Percentiles rank a stretch among this genome's conserved stretches.
These are phyloP conservation scores for Bryoglossum gracile DNA, from an alignment of 495 filamentous ascomycete genomes.

Conservation along the genomic window DNA sequence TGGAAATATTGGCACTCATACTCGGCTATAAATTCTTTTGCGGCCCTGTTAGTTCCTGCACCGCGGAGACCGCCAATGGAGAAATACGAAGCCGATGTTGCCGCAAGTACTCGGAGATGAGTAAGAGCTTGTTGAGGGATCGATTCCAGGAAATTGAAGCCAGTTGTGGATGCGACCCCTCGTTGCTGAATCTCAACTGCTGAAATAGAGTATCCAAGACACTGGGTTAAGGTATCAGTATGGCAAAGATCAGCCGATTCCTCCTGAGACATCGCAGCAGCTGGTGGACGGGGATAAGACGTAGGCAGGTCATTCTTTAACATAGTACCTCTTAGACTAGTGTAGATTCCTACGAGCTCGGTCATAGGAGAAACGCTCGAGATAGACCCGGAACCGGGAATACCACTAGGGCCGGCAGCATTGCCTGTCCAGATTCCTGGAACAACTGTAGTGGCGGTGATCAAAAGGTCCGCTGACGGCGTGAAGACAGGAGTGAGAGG, in stretches of 20 bases:
- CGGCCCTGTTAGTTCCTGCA: constrained; percentile 49
- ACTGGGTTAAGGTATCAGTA: constrained; percentile 45
- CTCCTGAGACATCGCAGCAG: not conserved
- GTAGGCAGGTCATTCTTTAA: constrained; percentile 55
- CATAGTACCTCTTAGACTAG: constrained; percentile 71
- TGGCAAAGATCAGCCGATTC: constrained; percentile 18
- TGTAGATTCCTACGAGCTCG: constrained; percentile 77
- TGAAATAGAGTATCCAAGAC: constrained; percentile 83
- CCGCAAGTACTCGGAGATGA: constrained; percentile 83
- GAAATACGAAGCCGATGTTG: constrained; percentile 80
- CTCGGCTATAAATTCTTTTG: constrained; percentile 60
- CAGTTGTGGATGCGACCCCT: constrained; percentile 69
- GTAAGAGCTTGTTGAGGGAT: constrained; percentile 75
- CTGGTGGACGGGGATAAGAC: too few species aligned
- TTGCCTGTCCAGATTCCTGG: constrained; percentile 13
- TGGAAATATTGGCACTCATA: constrained; percentile 69
- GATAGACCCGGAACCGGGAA: constrained; percentile 19
- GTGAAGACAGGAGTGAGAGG: constrained; percentile 1
- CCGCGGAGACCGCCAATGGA: constrained; percentile 63
- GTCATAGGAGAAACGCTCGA: constrained; percentile 42
- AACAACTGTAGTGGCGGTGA: not conserved
- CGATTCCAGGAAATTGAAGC: constrained; percentile 71
- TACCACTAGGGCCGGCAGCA: constrained; percentile 2
- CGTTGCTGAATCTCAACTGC: constrained; percentile 89
- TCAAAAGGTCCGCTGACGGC: not conserved